Conservation (phyloP, 2,329 filamentous ascomycete genomes). For the Neoscytalidium dimidiatum region DNA sequence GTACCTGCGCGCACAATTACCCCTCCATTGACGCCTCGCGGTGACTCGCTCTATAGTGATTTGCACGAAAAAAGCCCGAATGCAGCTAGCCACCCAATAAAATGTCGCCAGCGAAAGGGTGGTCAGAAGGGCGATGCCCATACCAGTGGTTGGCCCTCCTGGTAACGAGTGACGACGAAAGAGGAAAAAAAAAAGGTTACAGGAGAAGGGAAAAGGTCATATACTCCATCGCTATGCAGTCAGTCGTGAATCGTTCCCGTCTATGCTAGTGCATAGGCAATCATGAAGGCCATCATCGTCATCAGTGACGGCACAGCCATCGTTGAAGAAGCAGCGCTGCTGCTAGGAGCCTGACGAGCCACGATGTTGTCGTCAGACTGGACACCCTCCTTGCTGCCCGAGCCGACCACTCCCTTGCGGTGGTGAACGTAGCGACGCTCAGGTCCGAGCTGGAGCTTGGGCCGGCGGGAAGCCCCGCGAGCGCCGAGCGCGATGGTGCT, state of each 20-base stretch:
- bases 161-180: constrained; percentile 10
- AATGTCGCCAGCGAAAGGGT: constrained; percentile 13
- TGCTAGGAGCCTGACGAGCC: neutral
- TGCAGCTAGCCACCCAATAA: constrained; percentile 17
- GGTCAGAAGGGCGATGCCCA: constrained; percentile 9
- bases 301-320: constrained; percentile 14
- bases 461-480: neutral
- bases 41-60: constrained; percentile 10
- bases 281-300: constrained; percentile 3
- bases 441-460: neutral
- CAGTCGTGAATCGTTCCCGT: constrained; percentile 14
- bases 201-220: constrained; percentile 3
- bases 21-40: constrained; percentile 10
- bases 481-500: neutral
- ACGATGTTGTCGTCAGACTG: neutral
- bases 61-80: neutral
- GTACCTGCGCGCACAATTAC: neutral
- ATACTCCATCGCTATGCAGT: constrained; percentile 16
- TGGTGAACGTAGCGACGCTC: neutral
- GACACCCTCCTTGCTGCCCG: neutral
- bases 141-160: constrained; percentile 5
- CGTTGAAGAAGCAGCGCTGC: constrained; percentile 1
- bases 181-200: neutral
- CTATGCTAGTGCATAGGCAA: constrained; percentile 10
- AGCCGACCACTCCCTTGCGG: neutral